Percentiles rank a stretch among this genome's conserved stretches.
These are phyloP conservation scores for Nothopassalora personata DNA, from an alignment of 2,329 filamentous ascomycete genomes.

Conservation along the genomic window DNA sequence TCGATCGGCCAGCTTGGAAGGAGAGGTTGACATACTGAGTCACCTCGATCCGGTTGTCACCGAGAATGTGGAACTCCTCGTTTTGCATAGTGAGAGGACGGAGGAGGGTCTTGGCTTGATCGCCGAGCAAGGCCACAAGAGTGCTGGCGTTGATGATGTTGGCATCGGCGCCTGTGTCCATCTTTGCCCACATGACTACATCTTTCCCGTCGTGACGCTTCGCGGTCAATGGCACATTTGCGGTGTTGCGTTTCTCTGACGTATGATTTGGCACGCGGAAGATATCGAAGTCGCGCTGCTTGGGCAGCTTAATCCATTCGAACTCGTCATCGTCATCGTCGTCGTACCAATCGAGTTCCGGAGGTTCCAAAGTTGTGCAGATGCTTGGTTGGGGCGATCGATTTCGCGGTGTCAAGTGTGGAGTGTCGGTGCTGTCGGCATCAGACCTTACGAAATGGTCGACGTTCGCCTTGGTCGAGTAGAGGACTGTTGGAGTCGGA, in stretches of 20 bases:
- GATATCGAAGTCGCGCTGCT: conserved; percentile 16
- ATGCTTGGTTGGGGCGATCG: background rate
- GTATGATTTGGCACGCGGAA: conserved; percentile 2
- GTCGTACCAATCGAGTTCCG: conserved; percentile 7
- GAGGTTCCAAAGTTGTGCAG: background rate
- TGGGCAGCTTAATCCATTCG: conserved; percentile 18
- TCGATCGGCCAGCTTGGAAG: conserved; percentile 11
- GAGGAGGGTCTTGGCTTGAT: conserved; percentile 1
- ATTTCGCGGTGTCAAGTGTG: background rate
- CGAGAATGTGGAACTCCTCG: conserved; percentile 8
- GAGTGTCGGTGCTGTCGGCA: background rate
- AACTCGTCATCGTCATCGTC: conserved; percentile 13
- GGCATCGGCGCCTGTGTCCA: conserved; percentile 21
- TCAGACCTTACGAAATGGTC: background rate
- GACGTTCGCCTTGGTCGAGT: background rate
- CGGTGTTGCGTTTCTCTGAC: conserved; percentile 13
- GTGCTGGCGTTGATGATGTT: conserved; percentile 22
- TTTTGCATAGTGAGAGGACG: conserved; percentile 2
- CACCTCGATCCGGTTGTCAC: conserved; percentile 12
- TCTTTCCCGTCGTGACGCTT: conserved; percentile 10
- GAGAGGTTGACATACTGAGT: conserved; percentile 13
- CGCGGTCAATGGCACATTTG: conserved; percentile 18
- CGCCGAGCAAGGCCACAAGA: conserved; percentile 6
- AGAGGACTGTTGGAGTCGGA: background rate
- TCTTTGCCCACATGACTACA: conserved; percentile 22